Evolutionary conservation across 768 basidiomycete genomes (phyloP), one percentile per base, ranked within the genome.

Genomic region (Ramaria rubella): DNA sequence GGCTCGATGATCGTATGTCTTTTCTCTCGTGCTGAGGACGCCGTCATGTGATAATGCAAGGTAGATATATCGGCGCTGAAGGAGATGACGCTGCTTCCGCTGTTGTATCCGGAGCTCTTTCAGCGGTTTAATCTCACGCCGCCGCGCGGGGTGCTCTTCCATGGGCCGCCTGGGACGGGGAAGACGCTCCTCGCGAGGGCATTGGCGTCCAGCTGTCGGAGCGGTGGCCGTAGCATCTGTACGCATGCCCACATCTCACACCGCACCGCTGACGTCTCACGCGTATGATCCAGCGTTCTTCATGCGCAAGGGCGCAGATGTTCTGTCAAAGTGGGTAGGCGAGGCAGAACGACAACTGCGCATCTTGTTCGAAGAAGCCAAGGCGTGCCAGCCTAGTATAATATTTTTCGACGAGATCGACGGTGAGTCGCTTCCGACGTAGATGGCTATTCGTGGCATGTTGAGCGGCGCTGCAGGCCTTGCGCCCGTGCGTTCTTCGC

Each of bases 391-490:
- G 65, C 95, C 96, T 0, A 89, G 86, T 61, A 98, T 98, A 70
- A 98, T 99, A 66, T 99, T 99, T 75, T 98, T 99, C 68, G 96
- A 99, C 67, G 96, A 99, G 73, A 98, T 99, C 62, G 96, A 99
- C 66, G 96, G 95, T 61, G 51, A 23, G 11, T 34, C 3, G n/a
- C n/a, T n/a, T n/a, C n/a, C n/a, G n/a, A n/a, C n/a, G n/a, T n/a
- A n/a, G n/a, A n/a, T n/a, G n/a, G n/a, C n/a, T n/a, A n/a, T n/a
- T n/a, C n/a, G n/a, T n/a, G n/a, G 26, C 5, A 19, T 30, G 12
- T 48, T 45, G n/a, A 56, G 12, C 30, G 15, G 17, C 30, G n/a
- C 8, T 7, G 17, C 59, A 74, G 73, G 75, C 61, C 82, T 99
- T 19, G 96, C 96, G 12, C 96, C 96, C 1, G 95, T 98, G 2